Base-by-base conservation (phyloP, 2,329 filamentous ascomycete species). In the Hymenoscyphus fructigenus region DNA sequence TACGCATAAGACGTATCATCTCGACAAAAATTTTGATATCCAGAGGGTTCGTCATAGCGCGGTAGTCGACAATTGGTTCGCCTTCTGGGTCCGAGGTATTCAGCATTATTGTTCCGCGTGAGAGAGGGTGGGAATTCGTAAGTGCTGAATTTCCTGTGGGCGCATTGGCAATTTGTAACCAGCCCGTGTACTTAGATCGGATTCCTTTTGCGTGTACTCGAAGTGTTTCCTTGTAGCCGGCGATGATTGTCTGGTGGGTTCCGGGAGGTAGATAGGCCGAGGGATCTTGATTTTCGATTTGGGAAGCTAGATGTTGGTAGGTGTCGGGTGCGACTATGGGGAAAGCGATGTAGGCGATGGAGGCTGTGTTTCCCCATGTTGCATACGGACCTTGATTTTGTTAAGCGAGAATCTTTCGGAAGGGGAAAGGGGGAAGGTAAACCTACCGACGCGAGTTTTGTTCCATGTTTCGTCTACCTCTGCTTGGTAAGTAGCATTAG, bases 41-140 rank as follows among this genome's bases (percentile, higher is more conserved):
- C 6, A 78, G 65, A 0, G 76, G 77, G 62, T 79, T 79, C 3
- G 73, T 71, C 1, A 70, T 71, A 1, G 76, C 77, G 44, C 73
- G 70, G 59, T 76, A 76, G 67, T 79, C 75, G 29, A 79, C 68
- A 15, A 75, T 67, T 0, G 76, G 76, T 9, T 72, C 68, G 0
- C 64, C 69, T 29, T 71, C 60, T 5, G 70, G 73, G 44, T 75
- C 66, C 0, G 69, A 67, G 1, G 70, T 62, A 59, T 74, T 70
- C 3, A 76, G 68, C 15, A 69, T 66, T 34, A 79, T 74, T 28
- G 74, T 73, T 23, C 77, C 78, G 44, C 78, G 73, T 59, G 74
- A 77, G 26, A 79, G 69, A 2, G 76, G 75, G 15, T 64, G 57
- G 7, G 60, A 26, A 32, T 47, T 20, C 1, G 20, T 20, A 6